Evolutionary conservation across 75 land plant species (phyloP).

Genomic region (Cunninghamia lanceolata): DNA sequence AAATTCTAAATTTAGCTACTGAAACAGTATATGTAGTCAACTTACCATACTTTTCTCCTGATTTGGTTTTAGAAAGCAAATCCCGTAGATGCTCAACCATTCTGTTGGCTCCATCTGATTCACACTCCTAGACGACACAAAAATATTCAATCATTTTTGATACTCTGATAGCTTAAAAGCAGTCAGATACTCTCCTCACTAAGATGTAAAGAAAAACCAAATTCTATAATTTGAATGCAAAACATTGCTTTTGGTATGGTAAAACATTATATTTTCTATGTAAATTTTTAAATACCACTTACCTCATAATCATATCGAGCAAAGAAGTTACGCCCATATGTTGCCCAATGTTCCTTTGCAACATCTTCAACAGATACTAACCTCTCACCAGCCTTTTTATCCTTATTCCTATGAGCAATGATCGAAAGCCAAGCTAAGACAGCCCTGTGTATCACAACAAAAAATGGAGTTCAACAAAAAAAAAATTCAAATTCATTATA

Average conservation of each 20-base stretch:
- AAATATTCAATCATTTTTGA: not conserved
- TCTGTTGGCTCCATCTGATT: conserved; percentile 77
- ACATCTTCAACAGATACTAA: conserved; percentile 80
- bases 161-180: not conserved
- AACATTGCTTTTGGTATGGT: not conserved
- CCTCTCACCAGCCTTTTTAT: conserved; percentile 63
- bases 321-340: conserved; percentile 89
- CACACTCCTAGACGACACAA: conserved; percentile 61
- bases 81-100: conserved; percentile 78
- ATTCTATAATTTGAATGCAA: not conserved
- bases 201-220: not conserved
- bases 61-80: conserved; percentile 57
- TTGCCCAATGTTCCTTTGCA: conserved; percentile 76
- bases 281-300: conserved; percentile 2
- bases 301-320: conserved; percentile 97
- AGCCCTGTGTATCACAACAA: conserved; percentile 57
- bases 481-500: not conserved
- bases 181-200: not conserved
- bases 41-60: conserved; percentile 78
- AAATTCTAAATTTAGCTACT: not conserved
- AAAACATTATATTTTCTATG: not conserved
- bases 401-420: conserved; percentile 73
- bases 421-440: conserved; percentile 94
- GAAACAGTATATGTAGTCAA: not conserved
- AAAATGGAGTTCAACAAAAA: not conserved